phyloP scores from a whole-genome alignment of 345 rosid genomes.

The Salix udensis region DNA sequence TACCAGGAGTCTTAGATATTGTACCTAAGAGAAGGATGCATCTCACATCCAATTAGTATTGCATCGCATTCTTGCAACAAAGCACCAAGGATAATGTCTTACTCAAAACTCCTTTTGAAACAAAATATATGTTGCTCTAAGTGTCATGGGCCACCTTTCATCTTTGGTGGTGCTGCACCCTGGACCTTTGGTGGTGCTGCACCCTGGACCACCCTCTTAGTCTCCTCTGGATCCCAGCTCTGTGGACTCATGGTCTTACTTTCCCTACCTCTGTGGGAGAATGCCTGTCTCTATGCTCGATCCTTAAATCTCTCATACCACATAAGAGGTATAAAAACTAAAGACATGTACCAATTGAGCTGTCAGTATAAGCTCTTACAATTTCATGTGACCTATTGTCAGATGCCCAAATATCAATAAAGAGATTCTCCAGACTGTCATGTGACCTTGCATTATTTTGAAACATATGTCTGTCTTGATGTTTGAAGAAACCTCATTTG shows the following conservation, averaged over 20 bases:
- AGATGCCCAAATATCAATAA: not conserved
- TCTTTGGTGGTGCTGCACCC: not conserved
- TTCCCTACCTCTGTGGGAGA: not conserved
- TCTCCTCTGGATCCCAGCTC: not conserved
- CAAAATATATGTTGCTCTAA: not conserved
- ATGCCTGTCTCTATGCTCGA: not conserved
- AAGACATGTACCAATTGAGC: not conserved
- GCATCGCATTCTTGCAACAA: not conserved
- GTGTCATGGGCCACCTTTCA: not conserved
- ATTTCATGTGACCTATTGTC: not conserved
- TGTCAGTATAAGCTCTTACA: not conserved
- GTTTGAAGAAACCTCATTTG: not conserved
- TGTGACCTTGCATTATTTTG: not conserved
- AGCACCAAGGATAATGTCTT: not conserved
- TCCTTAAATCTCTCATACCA: not conserved
- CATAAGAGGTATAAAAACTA: not conserved
- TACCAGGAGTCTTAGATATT: not conserved
- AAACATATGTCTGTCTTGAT: not conserved
- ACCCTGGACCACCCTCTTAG: not conserved
- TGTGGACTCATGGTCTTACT: not conserved
- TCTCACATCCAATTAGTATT: not conserved
- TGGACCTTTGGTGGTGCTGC: not conserved
- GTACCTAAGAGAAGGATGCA: not conserved
- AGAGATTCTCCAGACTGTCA: not conserved
- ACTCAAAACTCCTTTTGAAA: not conserved